Evolutionary conservation across 139 green algal species (phyloP).

Genomic region (Nannochloris sp.): DNA sequence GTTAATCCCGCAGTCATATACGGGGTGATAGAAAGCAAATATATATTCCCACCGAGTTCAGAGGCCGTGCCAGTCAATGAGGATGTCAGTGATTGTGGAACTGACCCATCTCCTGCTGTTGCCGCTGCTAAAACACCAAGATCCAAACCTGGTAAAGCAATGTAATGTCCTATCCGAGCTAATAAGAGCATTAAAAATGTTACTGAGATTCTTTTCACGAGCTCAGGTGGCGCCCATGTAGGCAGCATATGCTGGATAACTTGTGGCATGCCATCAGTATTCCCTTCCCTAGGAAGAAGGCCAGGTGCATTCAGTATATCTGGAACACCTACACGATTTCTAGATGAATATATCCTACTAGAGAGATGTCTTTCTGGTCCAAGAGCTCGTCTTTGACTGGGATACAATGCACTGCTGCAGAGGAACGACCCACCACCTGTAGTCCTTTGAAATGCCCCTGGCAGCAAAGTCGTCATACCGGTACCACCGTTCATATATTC

Average conservation of each 20-base stretch:
- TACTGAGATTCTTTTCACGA: neutral
- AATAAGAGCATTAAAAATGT: slow-evolving; percentile 1
- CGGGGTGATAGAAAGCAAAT: slow-evolving; percentile 1
- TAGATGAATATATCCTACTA: too few relatives aligned
- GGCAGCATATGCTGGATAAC: neutral
- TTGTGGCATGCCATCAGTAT: too few relatives aligned
- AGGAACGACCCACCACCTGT: too few relatives aligned
- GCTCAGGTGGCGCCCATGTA: neutral
- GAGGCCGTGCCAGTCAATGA: neutral
- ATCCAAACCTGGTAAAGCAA: slow-evolving; percentile 8
- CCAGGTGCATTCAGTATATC: too few relatives aligned
- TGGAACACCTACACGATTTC: too few relatives aligned
- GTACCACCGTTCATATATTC: too few relatives aligned
- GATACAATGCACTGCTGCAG: too few relatives aligned
- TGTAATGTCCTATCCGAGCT: slow-evolving; percentile 5
- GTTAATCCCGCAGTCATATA: slow-evolving; percentile 13
- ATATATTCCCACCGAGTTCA: slow-evolving; percentile 9
- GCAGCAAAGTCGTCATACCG: too few relatives aligned
- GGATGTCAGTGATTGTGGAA: neutral
- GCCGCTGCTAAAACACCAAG: neutral
- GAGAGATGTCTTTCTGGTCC: too few relatives aligned
- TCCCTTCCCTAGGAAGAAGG: too few relatives aligned
- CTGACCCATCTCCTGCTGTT: neutral
- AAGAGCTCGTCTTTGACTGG: too few relatives aligned
- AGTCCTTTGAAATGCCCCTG: too few relatives aligned